phyloP scores from a whole-genome alignment of 2,329 filamentous ascomycete species.

The Neurospora sp. region DNA sequence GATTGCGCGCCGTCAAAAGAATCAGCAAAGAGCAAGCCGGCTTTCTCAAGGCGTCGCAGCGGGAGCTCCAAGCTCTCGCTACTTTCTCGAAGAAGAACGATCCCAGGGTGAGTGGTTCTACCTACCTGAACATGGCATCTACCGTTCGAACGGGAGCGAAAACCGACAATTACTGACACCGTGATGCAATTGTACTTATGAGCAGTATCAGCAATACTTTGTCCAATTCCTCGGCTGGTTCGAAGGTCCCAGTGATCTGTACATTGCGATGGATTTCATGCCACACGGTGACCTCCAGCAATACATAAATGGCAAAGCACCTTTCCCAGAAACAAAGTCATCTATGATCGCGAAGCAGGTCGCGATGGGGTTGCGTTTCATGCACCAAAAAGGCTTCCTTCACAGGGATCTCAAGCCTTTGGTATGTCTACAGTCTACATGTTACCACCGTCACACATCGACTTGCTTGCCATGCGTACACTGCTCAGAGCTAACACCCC shows the following conservation, averaged over 20 bases:
- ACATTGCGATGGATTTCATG: conserved; percentile 7
- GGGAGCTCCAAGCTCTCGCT: not conserved
- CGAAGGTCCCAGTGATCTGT: not conserved
- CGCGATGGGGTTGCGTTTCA: not conserved
- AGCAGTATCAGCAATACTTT: not conserved
- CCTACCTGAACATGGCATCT: not conserved
- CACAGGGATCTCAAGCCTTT: conserved; percentile 6
- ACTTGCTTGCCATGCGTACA: not conserved
- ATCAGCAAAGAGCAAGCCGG: not conserved
- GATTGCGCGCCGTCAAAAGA: not conserved
- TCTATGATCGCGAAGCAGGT: not conserved
- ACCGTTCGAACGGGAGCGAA: not conserved
- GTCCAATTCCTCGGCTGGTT: conserved; percentile 7
- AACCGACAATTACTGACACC: not conserved
- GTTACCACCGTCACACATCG: not conserved
- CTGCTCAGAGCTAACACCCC: not conserved
- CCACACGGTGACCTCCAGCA: conserved; percentile 1
- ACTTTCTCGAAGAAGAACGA: not conserved
- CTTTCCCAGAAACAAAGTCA: conserved; percentile 1
- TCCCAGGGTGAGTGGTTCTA: not conserved
- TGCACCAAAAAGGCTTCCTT: conserved; percentile 5
- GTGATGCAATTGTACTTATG: not conserved
- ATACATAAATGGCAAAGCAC: not conserved
- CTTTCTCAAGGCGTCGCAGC: not conserved
- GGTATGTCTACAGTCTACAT: not conserved